Percentiles rank a stretch among this genome's conserved stretches.
phyloP scores from a whole-genome alignment of 1,139 yeast species.

The Yamadazyma taylorii region DNA sequence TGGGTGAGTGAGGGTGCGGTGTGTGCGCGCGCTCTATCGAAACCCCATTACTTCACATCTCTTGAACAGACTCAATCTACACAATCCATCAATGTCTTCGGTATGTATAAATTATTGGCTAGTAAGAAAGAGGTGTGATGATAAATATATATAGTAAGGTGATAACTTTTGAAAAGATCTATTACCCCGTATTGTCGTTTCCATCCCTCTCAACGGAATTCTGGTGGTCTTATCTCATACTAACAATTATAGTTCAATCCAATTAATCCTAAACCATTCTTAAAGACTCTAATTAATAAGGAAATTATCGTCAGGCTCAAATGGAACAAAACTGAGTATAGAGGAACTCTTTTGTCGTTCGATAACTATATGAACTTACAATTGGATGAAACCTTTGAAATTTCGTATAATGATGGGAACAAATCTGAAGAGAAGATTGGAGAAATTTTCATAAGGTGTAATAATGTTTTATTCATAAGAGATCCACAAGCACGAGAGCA shows the following conservation, averaged over 20 bases:
- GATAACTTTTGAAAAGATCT: too few relatives aligned
- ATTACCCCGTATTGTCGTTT: too few relatives aligned
- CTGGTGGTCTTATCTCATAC: too few relatives aligned
- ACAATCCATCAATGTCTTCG: conserved; percentile 19
- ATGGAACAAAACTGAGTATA: conserved; percentile 91
- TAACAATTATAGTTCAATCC: conserved; percentile 56
- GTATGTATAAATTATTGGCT: conserved; percentile 16
- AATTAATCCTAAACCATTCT: conserved; percentile 86
- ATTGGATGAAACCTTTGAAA: conserved; percentile 68
- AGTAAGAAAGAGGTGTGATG: too few relatives aligned
- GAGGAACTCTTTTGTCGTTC: conserved; percentile 74
- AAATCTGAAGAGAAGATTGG: conserved; percentile 62
- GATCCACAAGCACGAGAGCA: conserved; percentile 15
- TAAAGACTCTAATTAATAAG: conserved; percentile 70
- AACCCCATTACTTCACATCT: too few relatives aligned
- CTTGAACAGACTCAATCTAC: not conserved
- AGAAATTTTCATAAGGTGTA: conserved; percentile 84
- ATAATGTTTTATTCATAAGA: conserved; percentile 71
- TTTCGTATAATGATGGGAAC: conserved; percentile 41
- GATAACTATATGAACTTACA: conserved; percentile 94
- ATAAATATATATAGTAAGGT: too few relatives aligned
- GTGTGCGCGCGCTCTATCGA: too few relatives aligned
- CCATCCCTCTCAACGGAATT: too few relatives aligned
- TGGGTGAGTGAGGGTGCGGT: too few relatives aligned
- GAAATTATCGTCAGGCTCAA: conserved; percentile 82